phyloP scores from a whole-genome alignment of 305 asterid species.

The Withania somnifera region DNA sequence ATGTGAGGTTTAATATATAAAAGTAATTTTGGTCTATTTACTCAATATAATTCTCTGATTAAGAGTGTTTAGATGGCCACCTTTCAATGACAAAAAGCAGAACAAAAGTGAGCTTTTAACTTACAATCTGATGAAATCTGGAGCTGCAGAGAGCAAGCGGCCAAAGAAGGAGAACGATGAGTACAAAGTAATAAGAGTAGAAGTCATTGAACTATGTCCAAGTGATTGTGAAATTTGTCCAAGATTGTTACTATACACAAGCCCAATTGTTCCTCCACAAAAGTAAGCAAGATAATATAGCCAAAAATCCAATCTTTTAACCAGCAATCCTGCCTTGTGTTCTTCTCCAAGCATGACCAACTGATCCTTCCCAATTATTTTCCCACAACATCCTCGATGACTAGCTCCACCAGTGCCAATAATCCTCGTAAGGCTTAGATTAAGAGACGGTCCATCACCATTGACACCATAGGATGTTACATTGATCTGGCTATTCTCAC shows the following conservation, averaged over 20 bases:
- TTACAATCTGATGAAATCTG: conserved; percentile 60
- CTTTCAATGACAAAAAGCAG: neutral
- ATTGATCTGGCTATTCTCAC: conserved; percentile 16
- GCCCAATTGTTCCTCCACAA: conserved; percentile 84
- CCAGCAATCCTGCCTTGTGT: conserved; percentile 39
- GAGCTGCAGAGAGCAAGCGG: conserved; percentile 81
- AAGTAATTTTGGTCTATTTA: neutral
- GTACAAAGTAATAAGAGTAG: conserved; percentile 53
- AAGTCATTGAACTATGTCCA: conserved; percentile 44
- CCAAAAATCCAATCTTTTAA: conserved; percentile 74
- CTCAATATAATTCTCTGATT: no score
- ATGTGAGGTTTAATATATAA: neutral
- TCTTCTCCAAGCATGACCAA: conserved; percentile 63
- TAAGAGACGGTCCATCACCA: conserved; percentile 1
- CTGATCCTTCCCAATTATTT: conserved; percentile 32
- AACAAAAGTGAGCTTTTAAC: conserved; percentile 10
- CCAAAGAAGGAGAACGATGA: conserved; percentile 89
- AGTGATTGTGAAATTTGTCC: conserved; percentile 85
- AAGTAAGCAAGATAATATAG: conserved; percentile 53
- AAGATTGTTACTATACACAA: conserved; percentile 77
- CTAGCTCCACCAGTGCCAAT: conserved; percentile 1
- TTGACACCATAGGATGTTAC: neutral
- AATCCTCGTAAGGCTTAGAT: neutral
- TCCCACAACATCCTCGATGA: conserved; percentile 23
- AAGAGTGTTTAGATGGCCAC: neutral